phyloP scores from a whole-genome alignment of 1,284 basidiomycete species.

The Heterobasidion annosum region DNA sequence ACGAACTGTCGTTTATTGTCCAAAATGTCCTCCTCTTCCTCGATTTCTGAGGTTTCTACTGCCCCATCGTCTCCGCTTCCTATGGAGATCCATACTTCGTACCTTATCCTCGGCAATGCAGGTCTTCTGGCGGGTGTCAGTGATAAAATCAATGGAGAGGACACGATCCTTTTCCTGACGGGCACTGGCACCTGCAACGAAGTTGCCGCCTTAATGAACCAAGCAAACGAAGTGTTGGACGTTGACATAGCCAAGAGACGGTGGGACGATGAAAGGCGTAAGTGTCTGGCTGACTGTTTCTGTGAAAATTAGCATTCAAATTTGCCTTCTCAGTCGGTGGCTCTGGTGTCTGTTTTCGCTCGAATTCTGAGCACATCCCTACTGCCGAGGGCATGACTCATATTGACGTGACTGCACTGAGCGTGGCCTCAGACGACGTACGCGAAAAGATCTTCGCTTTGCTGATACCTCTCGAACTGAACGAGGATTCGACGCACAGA shows the following conservation, averaged over 20 bases:
- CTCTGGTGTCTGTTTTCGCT: not conserved
- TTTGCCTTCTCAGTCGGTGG: not conserved
- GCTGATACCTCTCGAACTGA: not conserved
- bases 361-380: not conserved
- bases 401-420: not conserved
- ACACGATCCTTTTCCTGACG: conserved; percentile 2
- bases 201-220: not conserved
- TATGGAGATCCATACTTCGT: not conserved
- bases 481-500: not conserved
- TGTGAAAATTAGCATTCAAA: not conserved
- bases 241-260: not conserved
- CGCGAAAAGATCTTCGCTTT: not conserved
- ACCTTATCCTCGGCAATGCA: not conserved
- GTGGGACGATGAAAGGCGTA: not conserved
- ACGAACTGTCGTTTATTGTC: not conserved
- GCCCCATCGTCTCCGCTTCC: conserved; percentile 1
- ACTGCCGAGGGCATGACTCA: not conserved
- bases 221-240: not conserved
- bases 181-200: not conserved
- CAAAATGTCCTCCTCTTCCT: conserved; percentile 1
- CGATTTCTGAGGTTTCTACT: conserved; percentile 1
- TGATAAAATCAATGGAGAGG: not conserved
- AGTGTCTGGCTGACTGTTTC: not conserved
- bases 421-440: not conserved
- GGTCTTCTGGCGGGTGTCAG: not conserved